These are phyloP conservation scores for Penicillium glabrum DNA, from an alignment of 2,329 filamentous ascomycete genomes.

Conservation along the genomic window DNA sequence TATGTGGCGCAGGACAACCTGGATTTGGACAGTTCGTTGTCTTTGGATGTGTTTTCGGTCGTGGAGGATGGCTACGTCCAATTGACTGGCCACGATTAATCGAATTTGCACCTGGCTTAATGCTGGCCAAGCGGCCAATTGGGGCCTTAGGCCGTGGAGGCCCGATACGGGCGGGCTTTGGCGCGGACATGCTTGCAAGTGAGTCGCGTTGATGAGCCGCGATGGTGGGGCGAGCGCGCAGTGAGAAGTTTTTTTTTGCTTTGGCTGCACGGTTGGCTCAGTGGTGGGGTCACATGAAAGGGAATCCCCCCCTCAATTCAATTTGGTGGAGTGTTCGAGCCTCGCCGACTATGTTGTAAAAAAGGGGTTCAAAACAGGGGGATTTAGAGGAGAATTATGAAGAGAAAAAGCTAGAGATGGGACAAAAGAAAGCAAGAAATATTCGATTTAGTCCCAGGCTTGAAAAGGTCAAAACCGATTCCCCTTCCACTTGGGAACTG, in stretches of 20 bases:
- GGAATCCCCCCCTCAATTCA: background rate
- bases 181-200: slow-evolving; percentile 27
- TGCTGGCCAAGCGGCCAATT: slow-evolving; percentile 41
- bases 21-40: slow-evolving; percentile 47
- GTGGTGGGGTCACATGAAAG: slow-evolving; percentile 11
- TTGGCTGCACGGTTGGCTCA: slow-evolving; percentile 10
- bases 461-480: too few species aligned
- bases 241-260: slow-evolving; percentile 9
- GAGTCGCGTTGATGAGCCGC: background rate
- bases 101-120: slow-evolving; percentile 37
- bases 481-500: too few species aligned
- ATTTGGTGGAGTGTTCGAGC: background rate
- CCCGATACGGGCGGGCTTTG: slow-evolving; percentile 33
- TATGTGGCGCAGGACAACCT: slow-evolving; percentile 45
- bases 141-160: slow-evolving; percentile 29
- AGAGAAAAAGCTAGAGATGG: too few species aligned
- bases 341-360: background rate
- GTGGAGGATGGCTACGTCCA: slow-evolving; percentile 29
- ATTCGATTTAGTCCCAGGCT: too few species aligned
- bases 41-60: slow-evolving; percentile 38
- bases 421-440: too few species aligned
- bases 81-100: slow-evolving; percentile 39
- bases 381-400: too few species aligned
- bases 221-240: slow-evolving; percentile 2
- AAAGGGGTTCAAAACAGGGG: background rate